Conservation (phyloP, 2,329 filamentous ascomycete genomes). For the Epichloe gansuensis region DNA sequence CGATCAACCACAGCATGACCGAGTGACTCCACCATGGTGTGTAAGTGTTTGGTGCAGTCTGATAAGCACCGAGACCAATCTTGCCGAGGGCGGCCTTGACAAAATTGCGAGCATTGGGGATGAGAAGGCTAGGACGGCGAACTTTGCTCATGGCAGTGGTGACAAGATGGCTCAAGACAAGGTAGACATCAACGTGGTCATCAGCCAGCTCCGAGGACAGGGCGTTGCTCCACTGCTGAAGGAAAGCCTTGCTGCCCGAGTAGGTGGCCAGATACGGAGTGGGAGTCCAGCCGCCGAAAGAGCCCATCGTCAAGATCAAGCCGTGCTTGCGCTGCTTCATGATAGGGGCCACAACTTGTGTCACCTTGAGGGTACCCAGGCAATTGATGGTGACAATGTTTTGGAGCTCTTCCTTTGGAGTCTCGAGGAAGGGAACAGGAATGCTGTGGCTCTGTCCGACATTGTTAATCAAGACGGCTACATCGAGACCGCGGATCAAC, state of each 20-base stretch:
- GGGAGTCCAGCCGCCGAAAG: conserved; percentile 83
- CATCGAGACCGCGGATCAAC: conserved; percentile 58
- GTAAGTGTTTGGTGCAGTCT: conserved; percentile 68
- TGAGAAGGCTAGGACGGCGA: conserved; percentile 59
- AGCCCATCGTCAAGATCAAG: conserved; percentile 92
- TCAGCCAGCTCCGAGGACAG: conserved; percentile 72
- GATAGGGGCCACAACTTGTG: conserved; percentile 69
- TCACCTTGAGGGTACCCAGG: conserved; percentile 76
- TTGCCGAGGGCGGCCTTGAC: conserved; percentile 67
- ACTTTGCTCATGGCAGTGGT: conserved; percentile 97
- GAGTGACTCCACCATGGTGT: conserved; percentile 92
- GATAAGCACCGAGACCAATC: conserved; percentile 69
- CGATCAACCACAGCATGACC: conserved; percentile 72
- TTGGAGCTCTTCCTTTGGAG: conserved; percentile 64
- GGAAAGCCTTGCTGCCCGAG: conserved; percentile 93
- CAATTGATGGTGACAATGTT: conserved; percentile 96
- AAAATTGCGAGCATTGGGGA: conserved; percentile 73
- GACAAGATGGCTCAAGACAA: conserved; percentile 84
- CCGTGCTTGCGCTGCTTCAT: conserved; percentile 77
- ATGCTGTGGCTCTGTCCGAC: conserved; percentile 91
- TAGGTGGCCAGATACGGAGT: conserved; percentile 91
- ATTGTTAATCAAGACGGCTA: conserved; percentile 90
- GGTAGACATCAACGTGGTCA: conserved; percentile 75
- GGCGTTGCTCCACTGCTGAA: conserved; percentile 89
- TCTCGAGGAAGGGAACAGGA: conserved; percentile 77